Percentiles rank a stretch among this genome's conserved stretches.
phyloP scores from a whole-genome alignment of 306 rosid species.

The Casuarina cunninghamiana region DNA sequence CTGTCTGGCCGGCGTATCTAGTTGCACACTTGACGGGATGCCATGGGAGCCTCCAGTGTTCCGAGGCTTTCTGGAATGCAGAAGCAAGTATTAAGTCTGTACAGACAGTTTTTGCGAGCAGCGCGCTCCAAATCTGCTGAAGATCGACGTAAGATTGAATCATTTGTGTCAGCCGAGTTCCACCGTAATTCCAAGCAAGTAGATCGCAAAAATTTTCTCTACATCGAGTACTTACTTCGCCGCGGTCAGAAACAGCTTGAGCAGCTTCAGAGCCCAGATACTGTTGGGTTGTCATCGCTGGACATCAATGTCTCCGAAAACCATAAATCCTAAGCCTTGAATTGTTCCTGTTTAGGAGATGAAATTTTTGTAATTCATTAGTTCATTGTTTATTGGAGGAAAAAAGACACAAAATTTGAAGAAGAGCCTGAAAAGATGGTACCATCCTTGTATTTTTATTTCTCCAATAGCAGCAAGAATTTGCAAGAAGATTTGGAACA shows the following conservation, averaged over 20 bases:
- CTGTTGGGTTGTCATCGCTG: constrained; percentile 57
- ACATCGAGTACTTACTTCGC: constrained; percentile 82
- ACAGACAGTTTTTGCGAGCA: constrained; percentile 75
- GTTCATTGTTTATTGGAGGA: neutral
- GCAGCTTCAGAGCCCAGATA: constrained; percentile 67
- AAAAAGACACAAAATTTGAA: no score
- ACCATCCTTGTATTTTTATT: no score
- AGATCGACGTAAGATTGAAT: constrained; percentile 62
- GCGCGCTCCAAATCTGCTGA: constrained; percentile 63
- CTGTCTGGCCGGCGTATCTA: neutral
- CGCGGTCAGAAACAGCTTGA: constrained; percentile 79
- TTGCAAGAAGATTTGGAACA: no score
- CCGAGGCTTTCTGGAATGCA: constrained; percentile 86
- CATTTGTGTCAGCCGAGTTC: constrained; percentile 63
- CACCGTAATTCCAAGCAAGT: constrained; percentile 56
- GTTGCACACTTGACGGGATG: constrained; percentile 8
- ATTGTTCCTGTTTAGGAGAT: neutral
- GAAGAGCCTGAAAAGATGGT: no score
- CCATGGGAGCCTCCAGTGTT: constrained; percentile 51
- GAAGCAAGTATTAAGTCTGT: constrained; percentile 74
- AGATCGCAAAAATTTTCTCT: constrained; percentile 67
- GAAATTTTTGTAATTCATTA: no score
- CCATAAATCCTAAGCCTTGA: constrained; percentile 26
- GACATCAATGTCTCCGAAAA: constrained; percentile 30
- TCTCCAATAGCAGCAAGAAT: no score